phyloP scores from a whole-genome alignment of 2,329 filamentous ascomycete species.

The Ceratocystis alfenasii region DNA sequence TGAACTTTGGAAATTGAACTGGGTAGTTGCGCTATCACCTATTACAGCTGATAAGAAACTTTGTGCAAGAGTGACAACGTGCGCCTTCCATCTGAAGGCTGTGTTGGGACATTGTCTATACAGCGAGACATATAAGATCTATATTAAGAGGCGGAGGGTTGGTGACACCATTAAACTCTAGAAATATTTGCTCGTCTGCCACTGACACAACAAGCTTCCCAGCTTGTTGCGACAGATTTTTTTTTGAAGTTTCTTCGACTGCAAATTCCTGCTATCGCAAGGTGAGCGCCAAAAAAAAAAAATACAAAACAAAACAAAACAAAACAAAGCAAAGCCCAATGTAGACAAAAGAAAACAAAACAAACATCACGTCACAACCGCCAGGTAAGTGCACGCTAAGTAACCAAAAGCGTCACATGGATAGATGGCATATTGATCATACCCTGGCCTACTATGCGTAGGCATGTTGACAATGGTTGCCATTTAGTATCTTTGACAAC shows the following conservation, averaged over 20 bases:
- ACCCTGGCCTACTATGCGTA: neutral
- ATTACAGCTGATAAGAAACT: conserved; percentile 9
- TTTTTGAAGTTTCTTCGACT: neutral
- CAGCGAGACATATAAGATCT: neutral
- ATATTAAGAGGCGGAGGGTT: conserved; percentile 3
- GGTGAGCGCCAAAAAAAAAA: neutral
- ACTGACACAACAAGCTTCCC: neutral
- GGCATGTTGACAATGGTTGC: neutral
- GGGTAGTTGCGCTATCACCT: conserved; percentile 9
- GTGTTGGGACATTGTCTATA: neutral
- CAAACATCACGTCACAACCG: neutral
- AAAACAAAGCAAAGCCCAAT: neutral
- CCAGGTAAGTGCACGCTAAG: conserved; percentile 4
- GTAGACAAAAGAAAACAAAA: conserved; percentile 3
- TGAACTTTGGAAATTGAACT: conserved; percentile 5
- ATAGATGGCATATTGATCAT: neutral
- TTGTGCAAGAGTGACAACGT: conserved; percentile 12
- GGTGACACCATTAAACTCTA: neutral
- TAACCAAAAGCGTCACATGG: neutral
- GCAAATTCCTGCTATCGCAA: neutral
- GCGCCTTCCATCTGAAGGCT: neutral
- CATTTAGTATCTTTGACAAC: neutral
- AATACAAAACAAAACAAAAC: neutral
- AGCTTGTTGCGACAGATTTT: neutral
- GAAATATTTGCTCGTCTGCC: neutral